These are phyloP conservation scores for Tolypocladium amazonense DNA, from an alignment of 2,329 filamentous ascomycete genomes.

Conservation along the genomic window DNA sequence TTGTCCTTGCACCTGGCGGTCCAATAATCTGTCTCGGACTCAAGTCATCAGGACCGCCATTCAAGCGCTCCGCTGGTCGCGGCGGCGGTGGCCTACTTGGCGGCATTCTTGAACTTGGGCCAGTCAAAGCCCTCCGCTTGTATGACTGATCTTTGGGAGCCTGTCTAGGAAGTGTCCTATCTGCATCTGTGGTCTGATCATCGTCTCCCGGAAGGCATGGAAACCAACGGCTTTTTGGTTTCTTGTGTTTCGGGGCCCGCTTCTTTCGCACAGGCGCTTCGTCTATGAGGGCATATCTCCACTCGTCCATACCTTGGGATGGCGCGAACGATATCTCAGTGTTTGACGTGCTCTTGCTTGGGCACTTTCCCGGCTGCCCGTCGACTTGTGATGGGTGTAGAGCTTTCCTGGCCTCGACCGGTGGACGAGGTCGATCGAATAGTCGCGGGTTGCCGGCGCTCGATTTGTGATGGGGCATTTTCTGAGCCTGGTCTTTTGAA, in stretches of 20 bases:
- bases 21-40: constrained; percentile 3
- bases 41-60: neutral
- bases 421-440: neutral
- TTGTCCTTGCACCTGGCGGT: neutral
- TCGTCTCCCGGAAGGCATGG: constrained; percentile 17
- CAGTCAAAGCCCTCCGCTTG: neutral
- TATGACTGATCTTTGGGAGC: constrained; percentile 1
- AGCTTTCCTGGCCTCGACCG: neutral
- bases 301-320: constrained; percentile 18
- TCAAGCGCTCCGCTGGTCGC: neutral
- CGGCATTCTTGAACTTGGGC: neutral
- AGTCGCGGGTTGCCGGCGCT: constrained; percentile 6
- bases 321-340: constrained; percentile 21
- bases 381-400: constrained; percentile 16
- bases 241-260: constrained; percentile 5
- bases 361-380: constrained; percentile 11
- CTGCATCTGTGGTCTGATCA: constrained; percentile 12
- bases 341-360: constrained; percentile 11
- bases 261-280: constrained; percentile 13
- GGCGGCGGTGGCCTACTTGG: constrained; percentile 1
- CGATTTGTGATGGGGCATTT: constrained; percentile 9
- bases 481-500: constrained; percentile 32
- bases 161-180: constrained; percentile 12
- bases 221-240: constrained; percentile 12
- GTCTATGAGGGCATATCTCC: constrained; percentile 22